Evolutionary conservation across 140 eudicot genomes (phyloP).

Genomic region (Oenanthe javanica): DNA sequence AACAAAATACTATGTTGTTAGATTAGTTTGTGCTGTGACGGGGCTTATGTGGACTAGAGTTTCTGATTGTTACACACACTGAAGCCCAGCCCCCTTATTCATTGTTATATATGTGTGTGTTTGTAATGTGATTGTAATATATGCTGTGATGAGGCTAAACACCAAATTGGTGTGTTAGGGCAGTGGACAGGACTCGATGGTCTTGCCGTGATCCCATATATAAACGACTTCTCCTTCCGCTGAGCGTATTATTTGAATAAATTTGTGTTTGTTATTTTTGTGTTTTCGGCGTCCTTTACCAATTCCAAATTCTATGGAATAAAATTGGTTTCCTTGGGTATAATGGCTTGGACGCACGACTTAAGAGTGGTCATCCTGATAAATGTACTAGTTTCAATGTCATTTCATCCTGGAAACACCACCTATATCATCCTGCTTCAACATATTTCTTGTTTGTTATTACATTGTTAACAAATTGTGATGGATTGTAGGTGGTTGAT

Average conservation of each 20-base stretch:
- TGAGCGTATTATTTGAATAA: slow-evolving; percentile 21
- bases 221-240: slow-evolving; percentile 62
- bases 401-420: slow-evolving; percentile 51
- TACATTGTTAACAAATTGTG: not conserved
- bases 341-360: slow-evolving; percentile 67
- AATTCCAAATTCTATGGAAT: slow-evolving; percentile 45
- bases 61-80: slow-evolving; percentile 90
- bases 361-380: slow-evolving; percentile 50
- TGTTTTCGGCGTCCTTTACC: slow-evolving; percentile 38
- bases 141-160: slow-evolving; percentile 43
- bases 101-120: not conserved
- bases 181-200: slow-evolving; percentile 29
- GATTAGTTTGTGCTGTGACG: slow-evolving; percentile 32
- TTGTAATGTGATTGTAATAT: not conserved
- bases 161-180: slow-evolving; percentile 30
- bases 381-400: slow-evolving; percentile 26
- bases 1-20: too few species aligned
- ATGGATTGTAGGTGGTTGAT: not conserved
- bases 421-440: slow-evolving; percentile 7
- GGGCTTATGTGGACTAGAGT: slow-evolving; percentile 64
- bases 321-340: slow-evolving; percentile 33
- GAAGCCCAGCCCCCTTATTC: slow-evolving; percentile 24
- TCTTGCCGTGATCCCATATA: slow-evolving; percentile 46
- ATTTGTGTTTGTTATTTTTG: not conserved
- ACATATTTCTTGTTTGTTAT: not conserved